These are phyloP conservation scores for Colletotrichum orbiculare DNA, from an alignment of 2,329 filamentous ascomycete genomes.

Conservation along the genomic window DNA sequence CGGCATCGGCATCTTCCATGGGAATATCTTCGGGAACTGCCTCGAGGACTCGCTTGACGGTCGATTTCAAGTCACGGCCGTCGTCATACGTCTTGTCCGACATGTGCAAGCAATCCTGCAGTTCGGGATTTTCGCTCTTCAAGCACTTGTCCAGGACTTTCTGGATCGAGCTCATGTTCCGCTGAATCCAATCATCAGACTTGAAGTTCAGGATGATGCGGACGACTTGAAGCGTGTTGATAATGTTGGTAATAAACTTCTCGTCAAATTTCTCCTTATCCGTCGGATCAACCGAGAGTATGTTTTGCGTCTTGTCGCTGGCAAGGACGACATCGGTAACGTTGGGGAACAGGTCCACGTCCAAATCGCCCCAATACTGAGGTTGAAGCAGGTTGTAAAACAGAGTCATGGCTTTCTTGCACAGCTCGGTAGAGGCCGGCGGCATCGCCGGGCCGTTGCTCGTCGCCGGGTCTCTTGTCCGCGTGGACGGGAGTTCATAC, in stretches of 20 bases:
- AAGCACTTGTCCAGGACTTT: conserved; percentile 91
- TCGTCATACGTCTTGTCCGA: conserved; percentile 77
- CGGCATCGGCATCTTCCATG: conserved; percentile 82
- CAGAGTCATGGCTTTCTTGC: conserved; percentile 84
- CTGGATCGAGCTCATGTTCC: conserved; percentile 80
- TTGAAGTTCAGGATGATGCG: conserved; percentile 91
- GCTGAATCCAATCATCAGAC: conserved; percentile 88
- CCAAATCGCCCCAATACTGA: conserved; percentile 90
- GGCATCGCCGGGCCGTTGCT: conserved; percentile 60
- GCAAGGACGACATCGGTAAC: conserved; percentile 87
- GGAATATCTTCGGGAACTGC: conserved; percentile 84
- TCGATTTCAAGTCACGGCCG: conserved; percentile 76
- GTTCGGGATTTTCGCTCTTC: conserved; percentile 87
- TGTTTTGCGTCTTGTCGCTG: conserved; percentile 77
- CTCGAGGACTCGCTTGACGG: conserved; percentile 85
- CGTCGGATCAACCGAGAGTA: conserved; percentile 67
- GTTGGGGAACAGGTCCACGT: conserved; percentile 91
- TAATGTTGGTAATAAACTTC: conserved; percentile 85
- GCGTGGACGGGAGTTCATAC: conserved; percentile 79
- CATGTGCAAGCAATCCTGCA: conserved; percentile 91
- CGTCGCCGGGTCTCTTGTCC: conserved; percentile 65
- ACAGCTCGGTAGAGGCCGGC: conserved; percentile 77
- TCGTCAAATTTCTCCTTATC: conserved; percentile 82
- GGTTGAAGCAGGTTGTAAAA: conserved; percentile 87
- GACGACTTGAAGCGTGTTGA: conserved; percentile 94